Conservation (phyloP, 2,329 filamentous ascomycete species). For the Trichoderma koningii region DNA sequence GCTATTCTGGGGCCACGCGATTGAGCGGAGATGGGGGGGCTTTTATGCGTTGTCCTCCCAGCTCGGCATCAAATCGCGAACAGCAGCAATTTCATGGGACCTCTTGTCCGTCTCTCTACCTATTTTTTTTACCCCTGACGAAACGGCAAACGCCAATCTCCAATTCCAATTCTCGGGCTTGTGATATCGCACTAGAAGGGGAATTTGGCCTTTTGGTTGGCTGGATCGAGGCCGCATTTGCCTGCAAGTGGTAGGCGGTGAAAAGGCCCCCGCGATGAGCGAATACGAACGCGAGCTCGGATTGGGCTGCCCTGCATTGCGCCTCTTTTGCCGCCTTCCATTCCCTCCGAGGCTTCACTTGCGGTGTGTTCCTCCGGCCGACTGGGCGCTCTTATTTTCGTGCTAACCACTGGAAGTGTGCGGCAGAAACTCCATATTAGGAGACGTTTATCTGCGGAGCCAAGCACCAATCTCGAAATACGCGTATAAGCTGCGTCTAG, state of each 20-base stretch:
- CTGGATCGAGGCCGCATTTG: neutral
- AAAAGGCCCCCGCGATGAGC: conserved; percentile 32
- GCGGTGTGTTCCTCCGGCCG: conserved; percentile 7
- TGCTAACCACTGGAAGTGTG: neutral
- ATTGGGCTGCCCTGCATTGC: conserved; percentile 8
- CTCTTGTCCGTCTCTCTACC: neutral
- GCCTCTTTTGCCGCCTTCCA: neutral
- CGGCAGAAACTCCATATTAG: conserved; percentile 9
- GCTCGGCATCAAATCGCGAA: neutral
- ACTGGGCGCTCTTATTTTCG: neutral
- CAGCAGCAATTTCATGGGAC: conserved; percentile 15
- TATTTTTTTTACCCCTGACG: conserved; percentile 24
- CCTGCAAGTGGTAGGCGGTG: conserved; percentile 29
- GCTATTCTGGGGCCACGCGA: conserved; percentile 1
- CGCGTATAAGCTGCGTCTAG: neutral
- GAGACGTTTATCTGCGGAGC: conserved; percentile 5
- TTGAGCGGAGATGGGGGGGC: conserved; percentile 21
- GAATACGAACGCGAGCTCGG: conserved; percentile 38
- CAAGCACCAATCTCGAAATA: neutral
- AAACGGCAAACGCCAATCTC: conserved; percentile 22
- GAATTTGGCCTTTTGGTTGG: conserved; percentile 22
- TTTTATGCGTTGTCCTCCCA: conserved; percentile 18
- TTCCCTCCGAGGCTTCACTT: neutral
- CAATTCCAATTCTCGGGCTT: conserved; percentile 24
- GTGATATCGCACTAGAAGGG: conserved; percentile 22